These are phyloP conservation scores for Annulohypoxylon moriforme DNA, from an alignment of 495 filamentous ascomycete species.

Conservation along the genomic window DNA sequence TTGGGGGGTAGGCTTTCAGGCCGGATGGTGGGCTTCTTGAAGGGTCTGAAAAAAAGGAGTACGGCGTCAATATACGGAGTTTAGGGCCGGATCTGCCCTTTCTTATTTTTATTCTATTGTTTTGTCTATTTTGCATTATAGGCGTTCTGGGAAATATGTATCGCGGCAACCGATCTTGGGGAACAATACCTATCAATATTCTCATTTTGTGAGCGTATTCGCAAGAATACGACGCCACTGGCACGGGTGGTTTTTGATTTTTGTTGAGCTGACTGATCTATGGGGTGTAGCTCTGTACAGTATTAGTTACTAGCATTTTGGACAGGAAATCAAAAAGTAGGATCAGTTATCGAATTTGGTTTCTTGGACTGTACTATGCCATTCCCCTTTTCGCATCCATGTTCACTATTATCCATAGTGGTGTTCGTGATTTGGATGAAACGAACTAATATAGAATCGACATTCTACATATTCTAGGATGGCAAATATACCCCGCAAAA, in stretches of 20 bases:
- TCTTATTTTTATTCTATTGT: neutral
- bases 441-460: slow-evolving; percentile 6
- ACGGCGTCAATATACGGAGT: slow-evolving; percentile 22
- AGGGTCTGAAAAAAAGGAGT: slow-evolving; percentile 26
- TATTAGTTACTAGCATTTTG: slow-evolving; percentile 16
- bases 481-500: slow-evolving; percentile 23
- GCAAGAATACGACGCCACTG: slow-evolving; percentile 1
- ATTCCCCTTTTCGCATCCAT: neutral
- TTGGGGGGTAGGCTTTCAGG: slow-evolving; percentile 27
- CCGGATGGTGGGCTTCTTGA: neutral
- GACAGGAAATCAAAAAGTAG: slow-evolving; percentile 22
- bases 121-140: slow-evolving; percentile 14
- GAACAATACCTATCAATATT: slow-evolving; percentile 1
- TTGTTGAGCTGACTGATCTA: slow-evolving; percentile 5
- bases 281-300: slow-evolving; percentile 19
- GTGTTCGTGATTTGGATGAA: neutral
- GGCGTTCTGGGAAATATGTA: slow-evolving; percentile 26
- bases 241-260: neutral
- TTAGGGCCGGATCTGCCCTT: neutral
- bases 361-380: neutral
- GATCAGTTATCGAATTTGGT: slow-evolving; percentile 15
- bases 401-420: neutral
- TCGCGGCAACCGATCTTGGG: neutral
- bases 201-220: slow-evolving; percentile 23
- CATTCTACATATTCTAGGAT: slow-evolving; percentile 2